Conservation (phyloP, 345 rosid genomes). For the Diplotaxis tenuifolia region DNA sequence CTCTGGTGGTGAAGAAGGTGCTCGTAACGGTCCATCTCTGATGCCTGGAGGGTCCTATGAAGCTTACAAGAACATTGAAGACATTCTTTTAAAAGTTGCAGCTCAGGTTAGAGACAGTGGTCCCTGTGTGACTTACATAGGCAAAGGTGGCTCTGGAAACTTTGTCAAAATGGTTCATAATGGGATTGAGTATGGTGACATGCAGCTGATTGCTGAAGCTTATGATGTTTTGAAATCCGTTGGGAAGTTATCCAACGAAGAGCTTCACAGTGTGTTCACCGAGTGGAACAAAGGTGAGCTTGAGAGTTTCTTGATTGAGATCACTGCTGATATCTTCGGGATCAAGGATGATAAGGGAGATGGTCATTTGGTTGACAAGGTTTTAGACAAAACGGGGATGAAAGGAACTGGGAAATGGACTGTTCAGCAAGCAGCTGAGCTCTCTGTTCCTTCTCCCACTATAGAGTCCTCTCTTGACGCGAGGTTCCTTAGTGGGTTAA, state of each 20-base stretch:
- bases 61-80: slow-evolving; percentile 82
- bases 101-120: slow-evolving; percentile 96
- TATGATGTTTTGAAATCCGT: slow-evolving; percentile 83
- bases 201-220: slow-evolving; percentile 96
- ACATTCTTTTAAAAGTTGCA: slow-evolving; percentile 88
- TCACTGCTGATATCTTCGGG: slow-evolving; percentile 86
- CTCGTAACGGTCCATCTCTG: slow-evolving; percentile 85
- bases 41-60: slow-evolving; percentile 96
- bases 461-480: slow-evolving; percentile 87
- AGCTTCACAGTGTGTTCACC: slow-evolving; percentile 61
- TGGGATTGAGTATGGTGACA: slow-evolving; percentile 94
- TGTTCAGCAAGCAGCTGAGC: slow-evolving; percentile 96
- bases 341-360: slow-evolving; percentile 84
- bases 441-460: slow-evolving; percentile 94
- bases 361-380: slow-evolving; percentile 88
- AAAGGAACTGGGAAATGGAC: slow-evolving; percentile 99
- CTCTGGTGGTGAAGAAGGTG: slow-evolving; percentile 98
- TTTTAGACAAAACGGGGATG: slow-evolving; percentile 96
- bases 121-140: slow-evolving; percentile 86
- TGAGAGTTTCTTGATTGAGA: slow-evolving; percentile 88
- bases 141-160: slow-evolving; percentile 90
- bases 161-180: slow-evolving; percentile 97
- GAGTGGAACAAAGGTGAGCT: slow-evolving; percentile 98
- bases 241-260: slow-evolving; percentile 86
- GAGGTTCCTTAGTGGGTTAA: slow-evolving; percentile 86